These are phyloP conservation scores for Staphylotrichum longicolle DNA, from an alignment of 495 filamentous ascomycete species.

Conservation along the genomic window DNA sequence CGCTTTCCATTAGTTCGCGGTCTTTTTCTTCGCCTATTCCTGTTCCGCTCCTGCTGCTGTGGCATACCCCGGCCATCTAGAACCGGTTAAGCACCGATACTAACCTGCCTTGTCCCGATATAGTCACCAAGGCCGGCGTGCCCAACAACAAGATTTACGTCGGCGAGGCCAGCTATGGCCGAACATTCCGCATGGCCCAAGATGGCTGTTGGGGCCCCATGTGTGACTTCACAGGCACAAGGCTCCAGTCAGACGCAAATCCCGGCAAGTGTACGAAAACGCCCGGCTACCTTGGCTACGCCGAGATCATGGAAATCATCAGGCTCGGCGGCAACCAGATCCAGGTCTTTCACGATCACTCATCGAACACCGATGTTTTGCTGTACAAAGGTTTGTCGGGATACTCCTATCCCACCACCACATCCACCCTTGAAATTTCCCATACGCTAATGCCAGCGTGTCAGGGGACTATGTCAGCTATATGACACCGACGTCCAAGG, in stretches of 20 bases:
- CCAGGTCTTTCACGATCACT: background rate
- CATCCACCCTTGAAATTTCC: too few species aligned
- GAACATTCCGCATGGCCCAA: slow-evolving; percentile 33
- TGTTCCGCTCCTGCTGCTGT: too few species aligned
- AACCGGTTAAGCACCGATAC: too few species aligned
- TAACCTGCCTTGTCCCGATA: too few species aligned
- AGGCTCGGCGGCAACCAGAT: too few species aligned
- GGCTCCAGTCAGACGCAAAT: background rate
- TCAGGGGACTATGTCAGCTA: too few species aligned
- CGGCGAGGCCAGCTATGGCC: slow-evolving; percentile 40
- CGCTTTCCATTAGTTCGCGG: slow-evolving; percentile 37
- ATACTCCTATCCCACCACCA: too few species aligned
- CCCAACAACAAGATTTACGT: slow-evolving; percentile 39
- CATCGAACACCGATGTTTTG: slow-evolving; percentile 6
- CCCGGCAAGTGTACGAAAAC: slow-evolving; percentile 12
- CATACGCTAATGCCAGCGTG: too few species aligned
- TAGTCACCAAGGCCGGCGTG: slow-evolving; percentile 49
- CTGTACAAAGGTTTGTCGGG: slow-evolving; percentile 2
- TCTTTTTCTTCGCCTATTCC: too few species aligned
- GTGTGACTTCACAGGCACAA: background rate
- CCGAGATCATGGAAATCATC: too few species aligned
- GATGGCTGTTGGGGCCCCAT: slow-evolving; percentile 6
- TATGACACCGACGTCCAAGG: too few species aligned
- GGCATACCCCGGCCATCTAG: too few species aligned
- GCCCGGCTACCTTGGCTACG: background rate